phyloP scores from a whole-genome alignment of 495 filamentous ascomycete species.

The Massariosphaeria phaeospora region DNA sequence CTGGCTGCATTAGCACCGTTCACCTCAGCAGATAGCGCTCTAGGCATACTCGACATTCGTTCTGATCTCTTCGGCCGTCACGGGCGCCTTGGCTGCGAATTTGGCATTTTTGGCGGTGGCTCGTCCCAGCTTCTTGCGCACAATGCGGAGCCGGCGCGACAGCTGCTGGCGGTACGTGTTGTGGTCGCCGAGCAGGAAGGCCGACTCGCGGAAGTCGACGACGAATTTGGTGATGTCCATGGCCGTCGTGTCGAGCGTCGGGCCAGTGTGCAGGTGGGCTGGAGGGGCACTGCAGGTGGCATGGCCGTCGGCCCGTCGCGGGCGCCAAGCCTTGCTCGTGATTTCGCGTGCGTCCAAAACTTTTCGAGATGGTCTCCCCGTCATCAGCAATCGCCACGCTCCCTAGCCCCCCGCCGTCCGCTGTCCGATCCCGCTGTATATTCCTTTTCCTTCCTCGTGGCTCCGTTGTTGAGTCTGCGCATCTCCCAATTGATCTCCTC shows the following conservation, averaged over 20 bases:
- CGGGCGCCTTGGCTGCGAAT: conserved; percentile 63
- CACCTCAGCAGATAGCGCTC: not conserved
- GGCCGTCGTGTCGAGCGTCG: too few species aligned
- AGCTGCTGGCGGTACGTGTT: conserved; percentile 75
- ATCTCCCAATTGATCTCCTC: not conserved
- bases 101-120: conserved; percentile 78
- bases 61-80: conserved; percentile 73
- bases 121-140: conserved; percentile 78
- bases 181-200: conserved; percentile 82
- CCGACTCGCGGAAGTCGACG: conserved; percentile 68
- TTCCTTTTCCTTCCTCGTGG: not conserved
- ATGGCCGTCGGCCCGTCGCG: not conserved
- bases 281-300: conserved; percentile 1
- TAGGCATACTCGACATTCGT: conserved; percentile 62
- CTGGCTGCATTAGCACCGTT: conserved; percentile 42
- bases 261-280: not conserved
- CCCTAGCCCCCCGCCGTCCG: not conserved
- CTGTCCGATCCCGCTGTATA: not conserved
- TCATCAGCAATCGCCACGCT: not conserved
- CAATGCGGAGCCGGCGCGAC: conserved; percentile 72
- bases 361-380: not conserved
- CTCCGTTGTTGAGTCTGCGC: not conserved
- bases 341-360: conserved; percentile 12
- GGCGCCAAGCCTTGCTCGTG: not conserved
- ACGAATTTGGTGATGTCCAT: conserved; percentile 94